Percentiles rank a stretch among this genome's conserved stretches.
Conservation (phyloP, 2,329 filamentous ascomycete genomes). For the Penicillium sp. region DNA sequence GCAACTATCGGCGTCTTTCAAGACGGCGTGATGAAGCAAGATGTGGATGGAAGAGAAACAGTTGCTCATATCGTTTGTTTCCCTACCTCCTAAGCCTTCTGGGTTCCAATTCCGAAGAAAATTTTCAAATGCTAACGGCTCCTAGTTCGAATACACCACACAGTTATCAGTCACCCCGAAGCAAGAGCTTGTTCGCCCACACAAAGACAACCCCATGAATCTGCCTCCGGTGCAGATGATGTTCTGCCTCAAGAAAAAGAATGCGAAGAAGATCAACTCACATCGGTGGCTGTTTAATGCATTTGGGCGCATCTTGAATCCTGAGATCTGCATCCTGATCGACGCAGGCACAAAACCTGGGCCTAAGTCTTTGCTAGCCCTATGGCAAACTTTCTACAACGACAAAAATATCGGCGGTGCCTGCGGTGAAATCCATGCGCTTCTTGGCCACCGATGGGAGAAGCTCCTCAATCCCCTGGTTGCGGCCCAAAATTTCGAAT, state of each 20-base stretch:
- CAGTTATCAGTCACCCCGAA: slow-evolving; percentile 90
- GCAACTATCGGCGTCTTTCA: slow-evolving; percentile 92
- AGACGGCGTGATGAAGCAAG: slow-evolving; percentile 95
- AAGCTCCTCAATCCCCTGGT: slow-evolving; percentile 91
- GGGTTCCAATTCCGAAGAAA: not conserved
- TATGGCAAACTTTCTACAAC: slow-evolving; percentile 98
- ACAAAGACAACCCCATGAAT: slow-evolving; percentile 74
- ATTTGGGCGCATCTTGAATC: slow-evolving; percentile 90
- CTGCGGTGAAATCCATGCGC: slow-evolving; percentile 95
- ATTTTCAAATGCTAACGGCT: slow-evolving; percentile 10
- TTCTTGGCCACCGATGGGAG: slow-evolving; percentile 81
- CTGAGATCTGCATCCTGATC: slow-evolving; percentile 87
- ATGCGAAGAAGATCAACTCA: slow-evolving; percentile 99
- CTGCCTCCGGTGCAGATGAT: slow-evolving; percentile 96
- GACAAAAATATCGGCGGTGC: slow-evolving; percentile 95
- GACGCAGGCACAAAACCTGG: slow-evolving; percentile 95
- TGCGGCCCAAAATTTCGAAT: slow-evolving; percentile 95
- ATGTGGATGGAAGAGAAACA: slow-evolving; percentile 91
- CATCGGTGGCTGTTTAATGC: slow-evolving; percentile 97
- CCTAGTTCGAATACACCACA: slow-evolving; percentile 86
- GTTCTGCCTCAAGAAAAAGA: slow-evolving; percentile 96
- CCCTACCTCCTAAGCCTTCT: not conserved
- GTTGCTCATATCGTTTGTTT: slow-evolving; percentile 71
- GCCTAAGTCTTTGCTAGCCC: slow-evolving; percentile 76
- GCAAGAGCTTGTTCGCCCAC: slow-evolving; percentile 88